Base-by-base conservation (phyloP, 108 stramenopile genomes). In the Conticribra weissflogii region DNA sequence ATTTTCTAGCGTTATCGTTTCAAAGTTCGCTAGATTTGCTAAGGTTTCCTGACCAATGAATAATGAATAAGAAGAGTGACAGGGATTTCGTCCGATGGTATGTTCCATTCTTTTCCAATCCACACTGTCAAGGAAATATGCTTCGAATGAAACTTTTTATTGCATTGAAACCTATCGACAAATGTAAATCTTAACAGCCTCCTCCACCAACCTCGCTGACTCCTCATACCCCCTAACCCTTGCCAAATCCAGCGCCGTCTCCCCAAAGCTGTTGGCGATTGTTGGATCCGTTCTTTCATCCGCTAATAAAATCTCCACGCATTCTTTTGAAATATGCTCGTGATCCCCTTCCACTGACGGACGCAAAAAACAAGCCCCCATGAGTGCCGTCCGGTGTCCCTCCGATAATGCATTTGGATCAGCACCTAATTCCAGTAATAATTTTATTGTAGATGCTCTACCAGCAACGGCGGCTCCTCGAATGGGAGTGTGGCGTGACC, bases 331-430 rank as follows among this genome's bases (percentile, higher is more conserved):
- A 9, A 49, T 60, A 14, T 21, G 5, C n/a, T 53, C n/a, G 16
- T 29, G 0, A 14, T 58, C 64, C 5, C 55, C 72, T 3, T 66
- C 66, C 41, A 59, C 32, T 19, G 33, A 32, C 19, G 16, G 19
- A 41, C 76, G 36, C 16, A 78, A 28, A 55, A 78, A 78, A 29
- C 76, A 78, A 0, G 76, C 76, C 9, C 71, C 70, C 76, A 78
- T 78, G 44, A 78, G 49, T 17, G 76, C 53, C 2, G 70, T 78
- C 14, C 76, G 62, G 28, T 78, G 63, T 0, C 76, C 76, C 24
- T 78, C 76, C 44, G 62, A 64, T 3, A 57, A 12, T 2, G 76
- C 68, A 58, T 77, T 77, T 14, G 76, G 76, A 63, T 77, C 76
- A 0, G 76, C 76, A 17, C 76, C 76, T 16, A 51, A 54, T 55